phyloP scores from a whole-genome alignment of 2,329 filamentous ascomycete species.

The Amauroascus niger region DNA sequence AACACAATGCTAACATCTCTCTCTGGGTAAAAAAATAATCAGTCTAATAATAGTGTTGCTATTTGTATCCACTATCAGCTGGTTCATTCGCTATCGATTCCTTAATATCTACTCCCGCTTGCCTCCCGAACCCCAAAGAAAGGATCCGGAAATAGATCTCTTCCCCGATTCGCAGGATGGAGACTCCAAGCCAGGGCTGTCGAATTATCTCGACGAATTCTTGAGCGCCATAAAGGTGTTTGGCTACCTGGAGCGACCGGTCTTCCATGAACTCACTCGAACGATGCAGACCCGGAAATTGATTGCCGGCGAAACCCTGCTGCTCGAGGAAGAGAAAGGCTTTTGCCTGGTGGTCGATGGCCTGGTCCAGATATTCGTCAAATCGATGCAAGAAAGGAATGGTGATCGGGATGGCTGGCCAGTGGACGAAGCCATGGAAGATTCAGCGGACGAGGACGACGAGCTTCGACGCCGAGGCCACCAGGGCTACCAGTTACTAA shows the following conservation, averaged over 20 bases:
- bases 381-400: constrained; percentile 54
- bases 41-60: constrained; percentile 68
- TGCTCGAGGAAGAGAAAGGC: constrained; percentile 93
- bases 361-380: constrained; percentile 94
- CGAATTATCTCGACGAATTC: constrained; percentile 97
- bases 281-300: constrained; percentile 98
- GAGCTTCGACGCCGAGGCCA: constrained; percentile 52
- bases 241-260: constrained; percentile 87
- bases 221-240: constrained; percentile 98
- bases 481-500: constrained; percentile 87
- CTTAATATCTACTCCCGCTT: constrained; percentile 94
- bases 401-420: constrained; percentile 37
- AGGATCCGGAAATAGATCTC: constrained; percentile 88
- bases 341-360: constrained; percentile 97
- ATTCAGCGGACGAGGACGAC: constrained; percentile 42
- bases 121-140: constrained; percentile 86
- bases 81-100: constrained; percentile 90
- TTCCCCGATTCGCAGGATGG: constrained; percentile 89
- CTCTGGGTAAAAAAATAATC: not conserved
- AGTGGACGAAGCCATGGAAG: constrained; percentile 34
- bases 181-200: constrained; percentile 77
- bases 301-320: constrained; percentile 88
- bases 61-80: constrained; percentile 75
- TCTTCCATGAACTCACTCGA: constrained; percentile 93
- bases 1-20: not conserved